Base-by-base conservation (phyloP, 768 basidiomycete genomes). In the Tulasnella sp. region DNA sequence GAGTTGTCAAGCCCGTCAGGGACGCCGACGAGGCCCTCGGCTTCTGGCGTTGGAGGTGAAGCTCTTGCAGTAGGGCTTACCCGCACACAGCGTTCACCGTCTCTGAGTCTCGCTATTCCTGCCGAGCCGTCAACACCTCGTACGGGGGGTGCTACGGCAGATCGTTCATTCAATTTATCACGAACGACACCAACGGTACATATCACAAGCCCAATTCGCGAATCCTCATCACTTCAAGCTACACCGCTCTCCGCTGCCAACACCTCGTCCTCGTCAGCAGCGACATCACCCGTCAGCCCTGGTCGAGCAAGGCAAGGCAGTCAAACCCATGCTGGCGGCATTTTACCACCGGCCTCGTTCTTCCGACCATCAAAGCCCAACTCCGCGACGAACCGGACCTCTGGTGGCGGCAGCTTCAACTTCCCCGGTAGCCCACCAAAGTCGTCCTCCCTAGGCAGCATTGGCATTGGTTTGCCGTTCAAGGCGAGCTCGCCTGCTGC, bases 291-390 rank as follows among this genome's bases (percentile, higher is more conserved):
- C 29, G 54, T 58, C 54, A 72, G n/a, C n/a, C 71, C 39, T 17
- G 40, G 34, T 25, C 49, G 68, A 19, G 5, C 34, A 2, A 12
- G 68, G 14, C 68, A 36, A 37, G 36, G 36, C 36, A 69, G 68
- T 25, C 72, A 74, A 54, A 74, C 72, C 29, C 79, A 79, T 58
- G 75, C 78, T 17, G 79, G 79, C 19, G 78, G 71, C n/a, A 79
- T 79, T 39, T 76, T 78, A n/a, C 79, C 93, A 19, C 89, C 92
- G 12, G 88, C 91, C 5, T 90, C 91, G 8, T 93, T 94, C 84
- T 93, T 93, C 80, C 88, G 86, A 29, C 91, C 72, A 22, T 36
- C 49, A 29, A 52, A 37, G 58, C 72, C 72, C 15, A 74, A 74
- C 92, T 4, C 87, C 89, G 71, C 92, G 91, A 40, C 64, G 58